A percentile compares a stretch with the other conserved stretches of the same genome.
Conservation (phyloP, 2,329 filamentous ascomycete genomes). For the Berkeleyomyces rouxiae region DNA sequence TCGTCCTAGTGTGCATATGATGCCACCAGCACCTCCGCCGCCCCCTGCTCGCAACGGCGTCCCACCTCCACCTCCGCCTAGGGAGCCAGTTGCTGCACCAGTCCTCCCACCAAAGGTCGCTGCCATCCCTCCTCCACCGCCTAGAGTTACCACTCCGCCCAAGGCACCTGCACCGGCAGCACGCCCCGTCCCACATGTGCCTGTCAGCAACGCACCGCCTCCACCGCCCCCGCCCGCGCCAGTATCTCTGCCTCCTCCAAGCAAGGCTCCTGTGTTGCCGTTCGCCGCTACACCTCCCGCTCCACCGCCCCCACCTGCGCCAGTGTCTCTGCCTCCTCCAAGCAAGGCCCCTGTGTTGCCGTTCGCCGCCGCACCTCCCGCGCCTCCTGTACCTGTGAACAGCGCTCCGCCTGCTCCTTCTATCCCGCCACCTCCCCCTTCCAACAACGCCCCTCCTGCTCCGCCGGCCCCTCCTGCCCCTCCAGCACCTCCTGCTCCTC, state of each 20-base stretch:
- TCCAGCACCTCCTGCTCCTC: conserved; percentile 52
- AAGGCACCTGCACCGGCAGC: not conserved
- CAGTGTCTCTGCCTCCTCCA: not conserved
- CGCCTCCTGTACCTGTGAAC: not conserved
- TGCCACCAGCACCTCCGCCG: conserved; percentile 10
- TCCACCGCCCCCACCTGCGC: conserved; percentile 14
- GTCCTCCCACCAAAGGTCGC: conserved; percentile 5
- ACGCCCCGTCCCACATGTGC: conserved; percentile 2
- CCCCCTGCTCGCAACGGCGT: conserved; percentile 9
- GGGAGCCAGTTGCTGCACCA: conserved; percentile 18
- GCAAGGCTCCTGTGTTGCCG: not conserved
- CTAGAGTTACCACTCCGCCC: not conserved
- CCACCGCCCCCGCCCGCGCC: conserved; percentile 6
- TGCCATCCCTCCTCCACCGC: conserved; percentile 7
- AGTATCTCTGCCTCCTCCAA: not conserved
- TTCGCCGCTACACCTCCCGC: not conserved
- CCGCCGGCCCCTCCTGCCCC: conserved; percentile 15
- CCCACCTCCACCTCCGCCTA: conserved; percentile 18
- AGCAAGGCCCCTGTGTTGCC: not conserved
- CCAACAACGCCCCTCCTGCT: not conserved
- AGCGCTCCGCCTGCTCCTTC: conserved; percentile 16
- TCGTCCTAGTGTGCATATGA: conserved; percentile 7
- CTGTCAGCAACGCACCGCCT: conserved; percentile 9
- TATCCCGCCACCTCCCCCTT: not conserved
- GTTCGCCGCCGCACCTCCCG: not conserved